Conservation (phyloP, 768 basidiomycete genomes). For the Boletus rex-veris region DNA sequence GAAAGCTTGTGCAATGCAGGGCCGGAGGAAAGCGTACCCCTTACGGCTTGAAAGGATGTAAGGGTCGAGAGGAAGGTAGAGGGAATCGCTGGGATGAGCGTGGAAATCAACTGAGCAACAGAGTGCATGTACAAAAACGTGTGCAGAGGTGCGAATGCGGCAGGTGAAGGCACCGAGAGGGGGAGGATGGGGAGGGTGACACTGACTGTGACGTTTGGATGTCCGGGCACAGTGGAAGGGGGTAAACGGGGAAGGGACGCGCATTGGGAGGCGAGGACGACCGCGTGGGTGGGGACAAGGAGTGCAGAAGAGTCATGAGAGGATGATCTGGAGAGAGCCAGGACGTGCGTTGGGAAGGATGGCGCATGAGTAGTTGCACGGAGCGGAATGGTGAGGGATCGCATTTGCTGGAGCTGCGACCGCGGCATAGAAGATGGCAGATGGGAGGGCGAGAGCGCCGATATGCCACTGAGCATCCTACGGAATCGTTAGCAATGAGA, state of each 20-base stretch:
- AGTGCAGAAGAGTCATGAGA: slow-evolving; percentile 33
- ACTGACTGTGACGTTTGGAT: slow-evolving; percentile 24
- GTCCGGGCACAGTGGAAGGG: slow-evolving; percentile 32
- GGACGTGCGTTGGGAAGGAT: slow-evolving; percentile 48
- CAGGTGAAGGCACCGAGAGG: slow-evolving; percentile 59
- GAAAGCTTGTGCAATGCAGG: slow-evolving; percentile 54
- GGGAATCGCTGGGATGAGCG: slow-evolving; percentile 41
- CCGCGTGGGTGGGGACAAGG: slow-evolving; percentile 65
- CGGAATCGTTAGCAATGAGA: slow-evolving; percentile 33
- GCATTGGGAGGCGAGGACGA: slow-evolving; percentile 69
- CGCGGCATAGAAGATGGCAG: slow-evolving; percentile 30
- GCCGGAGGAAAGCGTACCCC: slow-evolving; percentile 47
- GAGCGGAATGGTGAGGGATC: slow-evolving; percentile 29
- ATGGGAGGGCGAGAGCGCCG: slow-evolving; percentile 49
- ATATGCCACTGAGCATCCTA: slow-evolving; percentile 39
- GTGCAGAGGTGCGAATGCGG: slow-evolving; percentile 56
- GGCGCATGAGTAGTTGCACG: slow-evolving; percentile 24
- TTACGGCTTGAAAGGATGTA: slow-evolving; percentile 28
- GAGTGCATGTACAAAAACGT: slow-evolving; percentile 67
- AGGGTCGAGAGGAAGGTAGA: slow-evolving; percentile 29
- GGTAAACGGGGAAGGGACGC: slow-evolving; percentile 59
- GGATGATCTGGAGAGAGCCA: slow-evolving; percentile 41
- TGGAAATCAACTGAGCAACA: slow-evolving; percentile 44
- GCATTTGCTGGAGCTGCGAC: slow-evolving; percentile 31
- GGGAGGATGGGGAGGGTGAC: slow-evolving; percentile 58